Percentiles rank a stretch among this genome's conserved stretches.
phyloP scores from a whole-genome alignment of 108 stramenopile genomes.

The Mediolabrus comicus region DNA sequence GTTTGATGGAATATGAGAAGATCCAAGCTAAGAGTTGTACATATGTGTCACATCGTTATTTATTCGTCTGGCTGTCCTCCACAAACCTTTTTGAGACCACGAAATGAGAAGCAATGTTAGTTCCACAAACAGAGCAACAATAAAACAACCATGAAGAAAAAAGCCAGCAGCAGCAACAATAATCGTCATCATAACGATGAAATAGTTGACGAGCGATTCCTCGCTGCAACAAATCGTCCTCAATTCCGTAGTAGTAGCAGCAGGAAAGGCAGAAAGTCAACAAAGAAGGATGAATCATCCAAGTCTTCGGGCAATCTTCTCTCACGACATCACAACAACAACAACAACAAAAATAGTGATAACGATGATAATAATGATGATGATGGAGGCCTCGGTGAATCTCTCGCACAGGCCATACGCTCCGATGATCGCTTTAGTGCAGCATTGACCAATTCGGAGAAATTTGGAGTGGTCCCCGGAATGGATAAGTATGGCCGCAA shows the following conservation, averaged over 20 bases:
- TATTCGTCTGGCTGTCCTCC: too few species aligned
- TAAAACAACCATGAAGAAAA: slow-evolving; percentile 7
- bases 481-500: slow-evolving; percentile 75
- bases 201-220: slow-evolving; percentile 59
- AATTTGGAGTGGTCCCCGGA: slow-evolving; percentile 49
- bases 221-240: slow-evolving; percentile 62
- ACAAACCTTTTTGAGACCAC: too few species aligned
- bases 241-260: slow-evolving; percentile 46
- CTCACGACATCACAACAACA: slow-evolving; percentile 2
- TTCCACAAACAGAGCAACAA: too few species aligned
- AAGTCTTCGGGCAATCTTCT: too few species aligned
- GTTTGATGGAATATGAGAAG: too few species aligned
- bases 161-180: not conserved
- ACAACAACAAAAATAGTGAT: not conserved
- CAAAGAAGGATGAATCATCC: not conserved
- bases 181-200: slow-evolving; percentile 9
- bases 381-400: slow-evolving; percentile 11
- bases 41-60: too few species aligned
- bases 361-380: not conserved
- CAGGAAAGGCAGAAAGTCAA: not conserved
- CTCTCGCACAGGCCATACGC: slow-evolving; percentile 22
- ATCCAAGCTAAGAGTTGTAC: too few species aligned
- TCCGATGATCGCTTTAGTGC: slow-evolving; percentile 87
- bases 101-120: too few species aligned
- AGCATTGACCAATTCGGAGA: slow-evolving; percentile 77